phyloP scores from a whole-genome alignment of 2,329 filamentous ascomycete genomes.

The Nigrospora sphaerica region DNA sequence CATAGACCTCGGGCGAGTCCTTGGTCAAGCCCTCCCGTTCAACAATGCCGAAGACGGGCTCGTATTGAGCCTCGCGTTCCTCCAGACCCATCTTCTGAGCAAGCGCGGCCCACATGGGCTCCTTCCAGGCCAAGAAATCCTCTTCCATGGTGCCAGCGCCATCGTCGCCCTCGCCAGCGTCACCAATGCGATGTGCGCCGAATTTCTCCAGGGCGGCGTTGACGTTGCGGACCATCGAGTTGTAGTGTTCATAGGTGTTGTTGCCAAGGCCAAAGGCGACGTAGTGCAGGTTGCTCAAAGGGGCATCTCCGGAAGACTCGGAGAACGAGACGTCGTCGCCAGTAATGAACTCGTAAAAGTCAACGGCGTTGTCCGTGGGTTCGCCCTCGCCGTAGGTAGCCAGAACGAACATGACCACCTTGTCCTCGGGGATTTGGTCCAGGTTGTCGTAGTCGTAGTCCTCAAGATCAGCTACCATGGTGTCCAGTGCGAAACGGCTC shows the following conservation, averaged over 20 bases:
- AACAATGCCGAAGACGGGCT: slow-evolving; percentile 79
- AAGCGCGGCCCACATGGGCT: slow-evolving; percentile 93
- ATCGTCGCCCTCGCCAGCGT: slow-evolving; percentile 92
- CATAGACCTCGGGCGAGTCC: slow-evolving; percentile 76
- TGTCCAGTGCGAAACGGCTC: slow-evolving; percentile 91
- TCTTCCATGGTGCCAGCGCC: slow-evolving; percentile 99
- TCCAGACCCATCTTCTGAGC: slow-evolving; percentile 79
- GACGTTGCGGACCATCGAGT: slow-evolving; percentile 93
- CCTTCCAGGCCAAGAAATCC: slow-evolving; percentile 98
- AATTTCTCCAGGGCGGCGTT: slow-evolving; percentile 74
- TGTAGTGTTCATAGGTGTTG: slow-evolving; percentile 99
- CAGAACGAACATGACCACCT: slow-evolving; percentile 89
- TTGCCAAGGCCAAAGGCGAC: slow-evolving; percentile 95
- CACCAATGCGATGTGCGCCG: slow-evolving; percentile 76
- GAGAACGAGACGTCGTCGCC: slow-evolving; percentile 77
- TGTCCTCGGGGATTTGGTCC: slow-evolving; percentile 78
- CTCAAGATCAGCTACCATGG: slow-evolving; percentile 96
- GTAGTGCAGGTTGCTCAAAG: slow-evolving; percentile 80
- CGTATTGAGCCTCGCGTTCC: slow-evolving; percentile 93
- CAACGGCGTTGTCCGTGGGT: slow-evolving; percentile 96
- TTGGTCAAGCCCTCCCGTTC: slow-evolving; percentile 67
- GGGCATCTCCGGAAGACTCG: slow-evolving; percentile 57
- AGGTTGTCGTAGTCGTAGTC: slow-evolving; percentile 97
- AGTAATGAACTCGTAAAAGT: slow-evolving; percentile 95
- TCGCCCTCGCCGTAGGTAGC: slow-evolving; percentile 98